Evolutionary conservation across 352 stramenopile genomes (phyloP).

Genomic region (Phytophthora fragariae): DNA sequence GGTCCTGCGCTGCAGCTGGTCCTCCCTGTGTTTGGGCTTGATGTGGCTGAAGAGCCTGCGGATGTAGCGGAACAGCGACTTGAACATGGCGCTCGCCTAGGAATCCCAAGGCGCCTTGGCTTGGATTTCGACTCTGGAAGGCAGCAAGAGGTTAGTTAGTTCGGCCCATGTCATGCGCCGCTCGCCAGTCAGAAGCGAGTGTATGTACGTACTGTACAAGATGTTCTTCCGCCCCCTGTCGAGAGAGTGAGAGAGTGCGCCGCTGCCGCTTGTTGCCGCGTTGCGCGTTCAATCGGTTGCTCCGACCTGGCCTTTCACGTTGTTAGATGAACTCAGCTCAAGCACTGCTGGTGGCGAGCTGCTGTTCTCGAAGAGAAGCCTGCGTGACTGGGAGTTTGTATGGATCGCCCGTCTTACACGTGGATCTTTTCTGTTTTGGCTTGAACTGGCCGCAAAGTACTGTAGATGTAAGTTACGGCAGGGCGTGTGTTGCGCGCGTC

Average conservation of each 20-base stretch:
- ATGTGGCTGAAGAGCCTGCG: conserved; percentile 42
- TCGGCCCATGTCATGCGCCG: too few relatives aligned
- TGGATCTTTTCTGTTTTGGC: not conserved
- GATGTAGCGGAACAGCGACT: conserved; percentile 48
- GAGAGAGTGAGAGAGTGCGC: conserved; percentile 13
- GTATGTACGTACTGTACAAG: conserved; percentile 23
- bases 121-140: conserved; percentile 22
- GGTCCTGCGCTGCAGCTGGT: conserved; percentile 26
- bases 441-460: not conserved
- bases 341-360: conserved; percentile 26
- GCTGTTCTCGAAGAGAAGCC: conserved; percentile 16
- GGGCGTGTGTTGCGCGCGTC: too few relatives aligned
- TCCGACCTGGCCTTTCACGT: conserved; percentile 28
- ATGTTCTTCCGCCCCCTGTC: conserved; percentile 36
- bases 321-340: conserved; percentile 33
- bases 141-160: not conserved
- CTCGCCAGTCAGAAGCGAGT: conserved; percentile 11
- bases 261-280: conserved; percentile 15
- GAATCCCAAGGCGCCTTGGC: too few relatives aligned
- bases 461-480: not conserved
- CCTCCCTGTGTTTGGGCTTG: conserved; percentile 28
- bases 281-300: conserved; percentile 18
- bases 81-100: conserved; percentile 36
- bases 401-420: conserved; percentile 8
- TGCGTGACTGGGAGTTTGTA: conserved; percentile 39